Percentiles rank a stretch among this genome's conserved stretches.
These are phyloP conservation scores for Podospora australis DNA, from an alignment of 495 filamentous ascomycete genomes.

Conservation along the genomic window DNA sequence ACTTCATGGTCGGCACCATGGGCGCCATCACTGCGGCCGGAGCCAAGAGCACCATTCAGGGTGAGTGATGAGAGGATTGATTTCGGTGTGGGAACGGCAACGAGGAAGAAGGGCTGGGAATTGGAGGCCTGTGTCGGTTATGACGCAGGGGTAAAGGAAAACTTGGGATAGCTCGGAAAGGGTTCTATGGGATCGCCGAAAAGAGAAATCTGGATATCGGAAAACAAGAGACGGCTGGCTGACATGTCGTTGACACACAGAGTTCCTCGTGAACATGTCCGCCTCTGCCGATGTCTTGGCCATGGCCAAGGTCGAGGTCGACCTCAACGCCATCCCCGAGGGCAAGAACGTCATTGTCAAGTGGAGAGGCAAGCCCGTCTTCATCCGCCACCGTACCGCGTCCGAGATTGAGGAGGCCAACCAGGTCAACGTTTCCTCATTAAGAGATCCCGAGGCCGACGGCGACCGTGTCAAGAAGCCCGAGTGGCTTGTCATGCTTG, in stretches of 20 bases:
- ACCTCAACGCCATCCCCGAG: slow-evolving; percentile 85
- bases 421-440: slow-evolving; percentile 60
- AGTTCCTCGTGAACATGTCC: slow-evolving; percentile 99
- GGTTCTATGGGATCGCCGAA: neutral
- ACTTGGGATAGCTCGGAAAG: no score
- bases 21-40: slow-evolving; percentile 84
- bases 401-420: slow-evolving; percentile 83
- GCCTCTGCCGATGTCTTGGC: slow-evolving; percentile 97
- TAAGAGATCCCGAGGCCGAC: slow-evolving; percentile 90
- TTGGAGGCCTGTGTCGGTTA: neutral
- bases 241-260: slow-evolving; percentile 39
- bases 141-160: neutral
- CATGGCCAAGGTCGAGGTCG: slow-evolving; percentile 98
- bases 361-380: slow-evolving; percentile 99
- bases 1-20: slow-evolving; percentile 97
- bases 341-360: slow-evolving; percentile 99
- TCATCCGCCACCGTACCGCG: slow-evolving; percentile 96
- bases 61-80: slow-evolving; percentile 46
- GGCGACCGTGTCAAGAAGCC: slow-evolving; percentile 92
- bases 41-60: slow-evolving; percentile 94
- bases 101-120: neutral
- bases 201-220: neutral
- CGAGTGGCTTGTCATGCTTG: slow-evolving; percentile 99
- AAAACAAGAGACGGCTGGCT: slow-evolving; percentile 4
- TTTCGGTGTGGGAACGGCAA: neutral